Evolutionary conservation across 352 stramenopile genomes (phyloP).

Genomic region (Hyaloperonospora brassicae): DNA sequence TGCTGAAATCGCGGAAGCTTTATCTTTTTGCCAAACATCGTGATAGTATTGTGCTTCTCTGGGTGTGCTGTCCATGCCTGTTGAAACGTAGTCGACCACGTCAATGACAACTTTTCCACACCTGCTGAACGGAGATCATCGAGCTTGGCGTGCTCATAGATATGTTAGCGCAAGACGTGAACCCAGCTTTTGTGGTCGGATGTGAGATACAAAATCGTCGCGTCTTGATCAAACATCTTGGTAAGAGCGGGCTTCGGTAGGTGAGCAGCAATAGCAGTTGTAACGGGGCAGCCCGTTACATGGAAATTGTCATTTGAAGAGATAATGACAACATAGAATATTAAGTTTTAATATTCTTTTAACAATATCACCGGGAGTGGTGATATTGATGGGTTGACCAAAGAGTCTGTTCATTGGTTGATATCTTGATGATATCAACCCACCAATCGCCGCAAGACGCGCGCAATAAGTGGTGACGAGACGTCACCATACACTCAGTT

Average conservation of each 20-base stretch:
- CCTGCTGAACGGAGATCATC: slow-evolving; percentile 10
- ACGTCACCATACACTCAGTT: too few relatives aligned
- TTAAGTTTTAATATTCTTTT: too few relatives aligned
- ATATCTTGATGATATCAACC: too few relatives aligned
- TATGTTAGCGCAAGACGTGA: slow-evolving; percentile 37
- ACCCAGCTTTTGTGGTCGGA: slow-evolving; percentile 44
- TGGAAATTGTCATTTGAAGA: too few relatives aligned
- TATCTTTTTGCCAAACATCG: slow-evolving; percentile 56
- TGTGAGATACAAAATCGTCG: slow-evolving; percentile 26
- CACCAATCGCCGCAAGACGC: too few relatives aligned
- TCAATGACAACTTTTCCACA: not conserved
- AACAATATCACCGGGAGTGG: too few relatives aligned
- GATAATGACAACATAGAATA: too few relatives aligned
- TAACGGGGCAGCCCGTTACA: too few relatives aligned
- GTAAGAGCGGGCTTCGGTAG: slow-evolving; percentile 9
- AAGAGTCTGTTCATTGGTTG: too few relatives aligned
- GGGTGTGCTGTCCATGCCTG: slow-evolving; percentile 59
- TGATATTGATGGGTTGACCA: too few relatives aligned
- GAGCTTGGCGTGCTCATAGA: slow-evolving; percentile 24
- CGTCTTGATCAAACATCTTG: slow-evolving; percentile 26
- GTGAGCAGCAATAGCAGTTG: slow-evolving; percentile 7
- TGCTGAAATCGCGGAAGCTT: slow-evolving; percentile 65
- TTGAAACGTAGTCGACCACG: slow-evolving; percentile 27
- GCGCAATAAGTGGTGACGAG: too few relatives aligned
- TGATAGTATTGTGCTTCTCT: slow-evolving; percentile 45